Evolutionary conservation across 208 protist species (phyloP), one percentile per base, ranked within the genome.

Genomic region (Acanthamoeba healyi): DNA sequence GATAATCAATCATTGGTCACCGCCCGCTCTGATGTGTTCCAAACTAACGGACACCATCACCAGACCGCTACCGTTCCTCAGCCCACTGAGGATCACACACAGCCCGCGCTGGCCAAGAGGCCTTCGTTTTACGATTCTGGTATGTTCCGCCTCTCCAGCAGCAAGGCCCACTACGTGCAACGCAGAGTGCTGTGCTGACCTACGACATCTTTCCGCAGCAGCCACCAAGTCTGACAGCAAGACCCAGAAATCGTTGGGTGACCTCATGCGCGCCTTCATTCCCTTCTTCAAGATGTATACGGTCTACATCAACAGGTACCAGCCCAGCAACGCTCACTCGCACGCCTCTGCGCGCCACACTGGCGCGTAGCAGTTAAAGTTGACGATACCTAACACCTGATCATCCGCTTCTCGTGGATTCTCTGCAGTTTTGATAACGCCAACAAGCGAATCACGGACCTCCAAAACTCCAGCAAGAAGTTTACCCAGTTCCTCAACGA

Each of bases 251-350:
- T 92, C 87, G 87, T 44, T 92, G 24, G 87, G 87, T 5, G 87
- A 92, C 46, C 40, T 92, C 29, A n/a, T 92, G 6, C 38, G 87
- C 4, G 51, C 87, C 15, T 92, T 92, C 87, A 56, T 92, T 77
- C 87, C 49, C n/a, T 92, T 92, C 63, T 92, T 92, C 40, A 92
- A 92, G 87, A 92, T 92, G 87, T 92, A 92, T 24, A 92, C 51
- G 0, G 87, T 67, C 24, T 92, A 92, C 87, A 74, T 92, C 58
- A 92, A 92, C 63, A 79, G 70, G 70, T 79, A 40, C 38, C 44
- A 4, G 44, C 44, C 44, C 44, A 4, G 7, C 44, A 15, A 4
- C 44, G 44, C 12, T 49, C 44, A 49, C 44, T 4, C 4, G 7
- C 44, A 49, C n/a, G n/a, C n/a, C n/a, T n/a, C n/a, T n/a, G n/a